A percentile compares a stretch with the other conserved stretches of the same genome.
Conservation (phyloP, 768 basidiomycete species). For the Macrolepiota fuliginosa region DNA sequence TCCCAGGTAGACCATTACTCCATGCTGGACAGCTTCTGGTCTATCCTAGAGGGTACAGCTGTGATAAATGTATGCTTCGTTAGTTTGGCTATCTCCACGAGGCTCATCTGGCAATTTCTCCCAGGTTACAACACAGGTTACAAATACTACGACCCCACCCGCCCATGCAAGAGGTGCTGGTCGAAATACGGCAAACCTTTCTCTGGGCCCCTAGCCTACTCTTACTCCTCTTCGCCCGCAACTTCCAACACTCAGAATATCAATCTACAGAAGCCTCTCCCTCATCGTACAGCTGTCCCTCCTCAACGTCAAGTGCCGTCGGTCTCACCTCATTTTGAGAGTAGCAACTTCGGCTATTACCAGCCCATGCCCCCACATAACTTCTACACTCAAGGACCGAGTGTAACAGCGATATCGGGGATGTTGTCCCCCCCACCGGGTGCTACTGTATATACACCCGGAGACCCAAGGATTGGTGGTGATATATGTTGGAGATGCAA, state of each 20-base stretch:
- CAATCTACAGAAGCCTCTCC: slow-evolving; percentile 8
- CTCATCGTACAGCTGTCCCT: neutral
- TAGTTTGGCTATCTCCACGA: neutral
- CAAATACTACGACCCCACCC: slow-evolving; percentile 61
- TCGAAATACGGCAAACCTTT: slow-evolving; percentile 61
- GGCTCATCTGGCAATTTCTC: too few relatives aligned
- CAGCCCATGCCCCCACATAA: slow-evolving; percentile 13
- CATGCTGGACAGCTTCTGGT: slow-evolving; percentile 60
- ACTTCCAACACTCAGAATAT: slow-evolving; percentile 12
- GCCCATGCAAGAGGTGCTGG: slow-evolving; percentile 79
- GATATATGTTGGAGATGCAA: slow-evolving; percentile 60
- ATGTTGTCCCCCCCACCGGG: slow-evolving; percentile 31
- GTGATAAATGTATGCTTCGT: slow-evolving; percentile 58
- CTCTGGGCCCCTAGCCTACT: slow-evolving; percentile 56
- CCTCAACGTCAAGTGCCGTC: neutral
- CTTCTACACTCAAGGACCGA: slow-evolving; percentile 11
- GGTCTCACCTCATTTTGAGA: slow-evolving; percentile 17
- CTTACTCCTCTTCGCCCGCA: slow-evolving; percentile 25
- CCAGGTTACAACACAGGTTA: slow-evolving; percentile 75
- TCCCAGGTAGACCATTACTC: slow-evolving; percentile 67
- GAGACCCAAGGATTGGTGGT: slow-evolving; percentile 73
- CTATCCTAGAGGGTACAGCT: slow-evolving; percentile 62
- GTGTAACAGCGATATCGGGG: neutral
- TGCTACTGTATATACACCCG: slow-evolving; percentile 51
- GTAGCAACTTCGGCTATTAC: slow-evolving; percentile 1